A percentile compares a stretch with the other conserved stretches of the same genome.
These are phyloP conservation scores for Aspergillus brunneoviolaceus DNA, from an alignment of 2,329 filamentous ascomycete genomes.

Conservation along the genomic window DNA sequence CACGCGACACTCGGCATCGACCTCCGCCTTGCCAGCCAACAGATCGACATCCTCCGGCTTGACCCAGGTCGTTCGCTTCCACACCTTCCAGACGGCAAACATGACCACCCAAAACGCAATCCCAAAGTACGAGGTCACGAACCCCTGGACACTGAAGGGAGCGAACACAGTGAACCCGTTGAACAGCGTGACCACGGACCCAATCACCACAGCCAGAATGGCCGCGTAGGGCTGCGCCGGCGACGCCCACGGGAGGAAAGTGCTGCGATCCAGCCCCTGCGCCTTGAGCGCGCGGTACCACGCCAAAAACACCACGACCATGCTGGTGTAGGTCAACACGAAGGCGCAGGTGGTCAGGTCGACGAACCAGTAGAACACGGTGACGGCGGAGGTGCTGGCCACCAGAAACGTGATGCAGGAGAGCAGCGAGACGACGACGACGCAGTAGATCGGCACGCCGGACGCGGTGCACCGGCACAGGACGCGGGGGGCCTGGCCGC, in stretches of 20 bases:
- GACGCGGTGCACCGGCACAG: conserved; percentile 58
- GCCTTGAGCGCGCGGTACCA: conserved; percentile 33
- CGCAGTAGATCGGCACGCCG: conserved; percentile 71
- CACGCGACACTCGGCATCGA: too few relatives aligned
- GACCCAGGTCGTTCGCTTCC: conserved; percentile 28
- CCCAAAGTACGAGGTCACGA: conserved; percentile 54
- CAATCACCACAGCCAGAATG: conserved; percentile 58
- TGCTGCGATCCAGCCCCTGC: too few relatives aligned
- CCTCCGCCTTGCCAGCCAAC: too few relatives aligned
- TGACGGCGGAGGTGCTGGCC: conserved; percentile 47
- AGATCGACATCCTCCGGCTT: too few relatives aligned
- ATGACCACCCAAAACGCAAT: conserved; percentile 45
- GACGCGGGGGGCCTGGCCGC: conserved; percentile 54
- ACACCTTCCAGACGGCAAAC: conserved; percentile 38
- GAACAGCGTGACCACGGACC: conserved; percentile 59
- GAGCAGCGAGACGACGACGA: conserved; percentile 62
- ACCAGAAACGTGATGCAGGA: conserved; percentile 68
- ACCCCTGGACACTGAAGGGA: conserved; percentile 45
- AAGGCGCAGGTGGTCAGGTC: conserved; percentile 50
- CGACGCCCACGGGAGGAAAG: too few relatives aligned
- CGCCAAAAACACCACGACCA: conserved; percentile 67
- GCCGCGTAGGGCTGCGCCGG: conserved; percentile 59
- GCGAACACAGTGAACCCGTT: conserved; percentile 58
- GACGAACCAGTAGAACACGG: conserved; percentile 70
- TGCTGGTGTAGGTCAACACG: conserved; percentile 55